These are phyloP conservation scores for Cercophora sp. DNA, from an alignment of 495 filamentous ascomycete species.

Conservation along the genomic window DNA sequence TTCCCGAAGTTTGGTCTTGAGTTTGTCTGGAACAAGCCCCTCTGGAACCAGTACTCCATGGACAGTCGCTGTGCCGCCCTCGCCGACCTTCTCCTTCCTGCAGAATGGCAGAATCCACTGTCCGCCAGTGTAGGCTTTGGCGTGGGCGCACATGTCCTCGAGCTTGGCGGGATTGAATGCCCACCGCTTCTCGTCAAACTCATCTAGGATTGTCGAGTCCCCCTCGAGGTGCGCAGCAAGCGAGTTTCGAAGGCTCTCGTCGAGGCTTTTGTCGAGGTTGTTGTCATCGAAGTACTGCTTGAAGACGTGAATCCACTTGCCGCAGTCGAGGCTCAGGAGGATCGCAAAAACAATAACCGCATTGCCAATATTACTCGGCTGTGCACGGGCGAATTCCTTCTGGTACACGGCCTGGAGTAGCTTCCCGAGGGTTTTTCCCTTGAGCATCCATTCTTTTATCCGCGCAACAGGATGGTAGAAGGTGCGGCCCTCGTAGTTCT, in stretches of 20 bases:
- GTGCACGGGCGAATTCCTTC: not conserved
- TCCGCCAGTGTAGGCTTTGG: not conserved
- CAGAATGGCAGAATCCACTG: constrained; percentile 29
- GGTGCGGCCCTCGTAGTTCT: constrained; percentile 9
- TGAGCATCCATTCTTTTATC: constrained; percentile 18
- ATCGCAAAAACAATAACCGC: constrained; percentile 31
- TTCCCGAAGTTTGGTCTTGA: not conserved
- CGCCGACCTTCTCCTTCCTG: constrained; percentile 21
- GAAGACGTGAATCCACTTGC: constrained; percentile 27
- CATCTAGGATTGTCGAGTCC: constrained; percentile 14
- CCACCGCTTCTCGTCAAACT: constrained; percentile 27
- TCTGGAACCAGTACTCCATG: constrained; percentile 30
- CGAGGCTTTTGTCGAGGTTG: constrained; percentile 2
- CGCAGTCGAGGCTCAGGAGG: constrained; percentile 26
- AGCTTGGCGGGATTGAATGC: constrained; percentile 12
- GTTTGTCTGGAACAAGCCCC: constrained; percentile 23
- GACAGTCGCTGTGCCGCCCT: constrained; percentile 33
- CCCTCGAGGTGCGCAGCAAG: not conserved
- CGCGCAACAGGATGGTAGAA: constrained; percentile 10
- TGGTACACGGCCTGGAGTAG: not conserved
- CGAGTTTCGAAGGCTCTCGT: too few relatives aligned
- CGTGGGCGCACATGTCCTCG: not conserved
- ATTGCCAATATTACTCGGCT: not conserved
- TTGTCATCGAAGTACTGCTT: constrained; percentile 18
- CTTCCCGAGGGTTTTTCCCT: not conserved